Evolutionary conservation across 345 rosid genomes (phyloP).

Genomic region (Euphorbia pulcherrima): DNA sequence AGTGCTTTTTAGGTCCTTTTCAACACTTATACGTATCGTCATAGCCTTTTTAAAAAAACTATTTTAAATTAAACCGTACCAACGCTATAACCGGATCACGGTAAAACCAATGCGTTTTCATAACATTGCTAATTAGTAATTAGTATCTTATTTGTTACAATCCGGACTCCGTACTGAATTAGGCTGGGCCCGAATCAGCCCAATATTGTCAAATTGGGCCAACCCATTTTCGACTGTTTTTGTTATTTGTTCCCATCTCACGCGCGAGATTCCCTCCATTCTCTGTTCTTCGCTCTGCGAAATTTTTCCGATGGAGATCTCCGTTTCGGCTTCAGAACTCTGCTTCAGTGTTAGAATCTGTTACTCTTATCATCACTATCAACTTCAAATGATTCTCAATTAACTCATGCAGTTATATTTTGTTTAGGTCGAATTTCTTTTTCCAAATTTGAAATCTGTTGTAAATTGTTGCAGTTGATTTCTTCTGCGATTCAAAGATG

Average conservation of each 20-base stretch:
- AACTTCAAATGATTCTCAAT: background rate
- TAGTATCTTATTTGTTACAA: no score
- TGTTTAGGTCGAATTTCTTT: background rate
- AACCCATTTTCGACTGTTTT: background rate
- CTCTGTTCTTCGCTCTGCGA: background rate
- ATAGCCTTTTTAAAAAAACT: no score
- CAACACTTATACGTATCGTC: no score
- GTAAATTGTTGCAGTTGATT: slow-evolving; percentile 45
- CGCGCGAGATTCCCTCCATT: background rate
- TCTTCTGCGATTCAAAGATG: slow-evolving; percentile 73
- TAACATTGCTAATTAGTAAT: no score
- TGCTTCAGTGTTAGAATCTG: slow-evolving; percentile 11
- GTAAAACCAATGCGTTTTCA: no score
- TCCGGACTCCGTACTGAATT: no score
- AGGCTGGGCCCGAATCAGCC: background rate
- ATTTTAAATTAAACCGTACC: no score
- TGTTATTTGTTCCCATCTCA: background rate
- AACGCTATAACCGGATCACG: no score
- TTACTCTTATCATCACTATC: background rate
- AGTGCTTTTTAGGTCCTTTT: no score
- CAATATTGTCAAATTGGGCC: background rate
- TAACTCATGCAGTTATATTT: background rate
- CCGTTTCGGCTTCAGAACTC: slow-evolving; percentile 6
- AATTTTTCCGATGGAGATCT: background rate
- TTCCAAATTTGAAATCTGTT: background rate